These are phyloP conservation scores for Polyporus tsugae DNA, from an alignment of 1,284 basidiomycete genomes.

Conservation along the genomic window DNA sequence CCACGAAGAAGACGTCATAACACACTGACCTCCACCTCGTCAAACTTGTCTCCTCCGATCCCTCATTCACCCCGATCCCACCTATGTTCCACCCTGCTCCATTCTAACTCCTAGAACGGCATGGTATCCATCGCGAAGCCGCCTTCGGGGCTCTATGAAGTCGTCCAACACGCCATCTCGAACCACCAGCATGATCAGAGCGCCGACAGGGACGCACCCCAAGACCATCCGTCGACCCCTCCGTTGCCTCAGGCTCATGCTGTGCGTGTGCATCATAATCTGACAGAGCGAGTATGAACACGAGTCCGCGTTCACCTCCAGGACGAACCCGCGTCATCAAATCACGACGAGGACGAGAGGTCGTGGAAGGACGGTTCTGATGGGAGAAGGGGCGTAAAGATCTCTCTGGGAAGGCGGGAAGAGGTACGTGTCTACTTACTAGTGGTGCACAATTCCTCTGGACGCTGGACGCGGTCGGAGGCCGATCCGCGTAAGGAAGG, in stretches of 20 bases:
- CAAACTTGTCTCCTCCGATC: background rate
- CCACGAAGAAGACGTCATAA: background rate
- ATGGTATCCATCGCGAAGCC: conserved; percentile 40
- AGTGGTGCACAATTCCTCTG: no score
- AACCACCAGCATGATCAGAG: conserved; percentile 19
- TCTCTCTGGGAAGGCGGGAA: conserved; percentile 5
- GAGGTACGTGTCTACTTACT: conserved; percentile 14
- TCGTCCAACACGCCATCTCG: conserved; percentile 35
- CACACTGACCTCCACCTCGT: background rate
- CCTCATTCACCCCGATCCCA: background rate
- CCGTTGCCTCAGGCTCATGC: conserved; percentile 28
- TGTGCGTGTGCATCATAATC: conserved; percentile 10
- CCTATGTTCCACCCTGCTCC: background rate
- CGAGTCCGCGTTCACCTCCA: background rate
- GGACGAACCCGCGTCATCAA: conserved; percentile 14
- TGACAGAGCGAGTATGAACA: background rate
- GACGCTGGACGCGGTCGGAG: no score
- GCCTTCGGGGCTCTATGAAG: conserved; percentile 34
- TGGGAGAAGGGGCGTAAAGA: conserved; percentile 5
- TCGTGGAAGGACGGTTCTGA: conserved; percentile 15
- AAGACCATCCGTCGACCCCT: conserved; percentile 35
- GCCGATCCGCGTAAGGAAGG: no score
- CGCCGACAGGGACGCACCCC: conserved; percentile 10
- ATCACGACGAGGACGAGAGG: conserved; percentile 11
- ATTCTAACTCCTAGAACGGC: conserved; percentile 7